Evolutionary conservation across 2,329 filamentous ascomycete species (phyloP), one percentile per base, ranked within the genome.

Genomic region (Colletotrichum orchidophilum): DNA sequence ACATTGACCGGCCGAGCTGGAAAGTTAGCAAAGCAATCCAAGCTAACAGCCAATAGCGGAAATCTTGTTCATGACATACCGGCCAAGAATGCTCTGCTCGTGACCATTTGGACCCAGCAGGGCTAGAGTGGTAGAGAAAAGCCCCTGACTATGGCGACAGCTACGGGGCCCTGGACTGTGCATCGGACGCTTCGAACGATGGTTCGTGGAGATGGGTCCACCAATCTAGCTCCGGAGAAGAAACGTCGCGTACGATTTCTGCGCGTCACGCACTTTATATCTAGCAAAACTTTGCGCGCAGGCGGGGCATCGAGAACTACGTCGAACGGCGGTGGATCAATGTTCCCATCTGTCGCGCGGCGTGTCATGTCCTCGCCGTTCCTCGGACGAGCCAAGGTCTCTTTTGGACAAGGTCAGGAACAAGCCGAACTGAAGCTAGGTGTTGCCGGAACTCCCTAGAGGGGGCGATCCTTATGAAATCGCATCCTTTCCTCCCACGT

Each of bases 381-480:
- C 46, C 31, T 60, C 49, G 49, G 54, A 66, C 50, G 50, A 59
- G 29, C 50, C 67, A 57, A 70, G 57, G 54, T 64, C 31, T 46
- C n/a, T 42, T 33, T 70, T 31, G 55, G 63, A 58, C 67, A 70
- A 70, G 67, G 67, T 42, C 67, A 70, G 67, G 63, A 52, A 70
- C 67, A 57, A 70, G 33, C 62, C 62, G 62, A 70, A 35, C 46
- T 70, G 55, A 55, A 21, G 27, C 63, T 66, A 66, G 63, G 67
- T 21, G 50, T 57, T 61, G 55, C 55, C 35, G 63, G 50, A 61
- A 18, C 55, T 70, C 35, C 67, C 50, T 61, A 31, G 67, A 54
- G 31, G 49, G 57, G 64, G 33, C 66, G 65, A 71, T 71, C 69
- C 53, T 71, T 27, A 71, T 71, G 65, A 70, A 69, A 63, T 64